Base-by-base conservation (phyloP, 1,284 basidiomycete species). In the Puccinia coronata region DNA sequence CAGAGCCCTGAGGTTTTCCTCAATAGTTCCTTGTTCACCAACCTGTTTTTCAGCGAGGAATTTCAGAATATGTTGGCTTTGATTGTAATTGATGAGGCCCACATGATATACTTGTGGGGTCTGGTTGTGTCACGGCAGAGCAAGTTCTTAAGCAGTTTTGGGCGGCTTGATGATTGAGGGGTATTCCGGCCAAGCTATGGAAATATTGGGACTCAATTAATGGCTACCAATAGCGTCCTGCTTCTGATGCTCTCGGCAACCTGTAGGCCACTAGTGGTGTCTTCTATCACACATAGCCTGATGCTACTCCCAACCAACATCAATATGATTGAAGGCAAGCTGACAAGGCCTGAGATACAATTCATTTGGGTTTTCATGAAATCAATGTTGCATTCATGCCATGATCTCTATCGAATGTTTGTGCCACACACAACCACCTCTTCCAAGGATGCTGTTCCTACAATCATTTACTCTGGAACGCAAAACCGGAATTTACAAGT, bases 1-100 rank as follows among this genome's bases (percentile, higher is more conserved):
- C 18, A 63, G 59, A 63, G 59, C n/a, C 70, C 70, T 72, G 70
- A 72, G 34, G 70, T 72, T 12, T 53, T 51, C 25, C 43, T 72
- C 43, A 47, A 47, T 18, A 47, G 43, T 47, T 11, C 43, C 1
- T 18, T 47, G 43, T 47, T 47, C 20, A 49, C 47, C 0, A 8
- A 31, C 0, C 20, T 72, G 28, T 72, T 72, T 39, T 72, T 72
- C 70, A 51, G 47, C 18, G 28, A 18, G 3, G 70, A 72, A 14
- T 72, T 72, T 4, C 47, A 72, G 43, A 0, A 55, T 31, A 0
- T 20, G 11, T 36, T 72, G 23, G 53, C 53, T 14, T 53, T 72
- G 23, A 72, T 53, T 49, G 70, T 72, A 0, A 36, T 72, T 72
- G 70, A 72, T 2, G 14, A 72, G 34, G 70, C 70, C 59, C 59